A percentile compares a stretch with the other conserved stretches of the same genome.
Evolutionary conservation across 1,284 basidiomycete species (phyloP).

Genomic region (Veloboletus limbatus): DNA sequence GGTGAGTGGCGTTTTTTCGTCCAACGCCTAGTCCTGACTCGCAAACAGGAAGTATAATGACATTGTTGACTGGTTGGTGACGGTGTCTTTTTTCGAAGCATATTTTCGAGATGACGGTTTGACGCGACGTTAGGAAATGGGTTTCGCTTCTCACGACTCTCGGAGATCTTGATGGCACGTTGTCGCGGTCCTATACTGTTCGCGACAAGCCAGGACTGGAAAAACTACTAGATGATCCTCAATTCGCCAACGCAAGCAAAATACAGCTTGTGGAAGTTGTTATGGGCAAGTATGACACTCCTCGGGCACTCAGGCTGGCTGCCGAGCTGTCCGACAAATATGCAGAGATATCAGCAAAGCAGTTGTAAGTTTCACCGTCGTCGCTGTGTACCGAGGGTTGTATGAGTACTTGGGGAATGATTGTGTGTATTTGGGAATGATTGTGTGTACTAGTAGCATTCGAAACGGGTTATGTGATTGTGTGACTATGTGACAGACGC

Average conservation of each 20-base stretch:
- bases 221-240: slow-evolving; percentile 53
- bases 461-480: slow-evolving; percentile 41
- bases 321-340: slow-evolving; percentile 41
- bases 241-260: slow-evolving; percentile 58
- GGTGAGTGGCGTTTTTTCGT: slow-evolving; percentile 23
- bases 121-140: slow-evolving; percentile 45
- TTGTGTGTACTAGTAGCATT: neutral
- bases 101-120: slow-evolving; percentile 6
- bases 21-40: slow-evolving; percentile 30
- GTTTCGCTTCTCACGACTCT: slow-evolving; percentile 57
- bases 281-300: slow-evolving; percentile 75
- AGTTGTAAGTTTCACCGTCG: slow-evolving; percentile 11
- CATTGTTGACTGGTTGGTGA: slow-evolving; percentile 57
- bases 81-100: neutral
- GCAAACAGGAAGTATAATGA: slow-evolving; percentile 68
- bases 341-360: slow-evolving; percentile 18
- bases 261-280: slow-evolving; percentile 80
- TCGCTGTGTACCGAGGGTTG: neutral
- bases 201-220: slow-evolving; percentile 62
- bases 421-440: slow-evolving; percentile 40
- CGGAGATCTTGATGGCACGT: slow-evolving; percentile 51
- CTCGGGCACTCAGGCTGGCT: slow-evolving; percentile 55
- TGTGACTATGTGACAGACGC: slow-evolving; percentile 32
- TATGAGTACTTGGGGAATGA: slow-evolving; percentile 6
- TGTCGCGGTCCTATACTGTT: slow-evolving; percentile 67